phyloP scores from a whole-genome alignment of 2,329 filamentous ascomycete genomes.

The Massarina eburnea region DNA sequence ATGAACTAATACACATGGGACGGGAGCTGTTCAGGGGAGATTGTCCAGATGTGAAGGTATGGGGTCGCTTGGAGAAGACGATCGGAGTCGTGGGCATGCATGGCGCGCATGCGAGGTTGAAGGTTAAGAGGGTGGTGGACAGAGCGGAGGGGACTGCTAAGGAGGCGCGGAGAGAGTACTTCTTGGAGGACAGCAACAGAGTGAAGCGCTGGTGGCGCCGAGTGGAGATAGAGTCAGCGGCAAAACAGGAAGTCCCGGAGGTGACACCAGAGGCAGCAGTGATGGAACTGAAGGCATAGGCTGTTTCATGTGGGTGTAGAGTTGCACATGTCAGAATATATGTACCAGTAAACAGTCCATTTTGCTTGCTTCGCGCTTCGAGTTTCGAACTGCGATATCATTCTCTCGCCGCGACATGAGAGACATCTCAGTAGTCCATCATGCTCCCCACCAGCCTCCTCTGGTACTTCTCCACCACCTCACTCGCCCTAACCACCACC shows the following conservation, averaged over 20 bases:
- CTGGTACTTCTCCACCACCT: slow-evolving; percentile 82
- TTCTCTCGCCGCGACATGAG: too few species aligned
- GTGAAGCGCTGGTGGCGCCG: background rate
- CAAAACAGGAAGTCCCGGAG: too few species aligned
- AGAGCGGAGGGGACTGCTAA: background rate
- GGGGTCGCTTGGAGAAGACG: slow-evolving; percentile 29
- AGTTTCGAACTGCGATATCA: background rate
- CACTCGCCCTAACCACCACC: slow-evolving; percentile 73
- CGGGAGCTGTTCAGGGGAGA: slow-evolving; percentile 37
- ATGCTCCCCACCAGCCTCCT: slow-evolving; percentile 72
- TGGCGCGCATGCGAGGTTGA: slow-evolving; percentile 28
- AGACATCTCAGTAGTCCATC: slow-evolving; percentile 44
- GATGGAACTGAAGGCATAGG: background rate
- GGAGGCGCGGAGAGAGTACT: background rate
- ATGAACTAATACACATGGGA: slow-evolving; percentile 34
- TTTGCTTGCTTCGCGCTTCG: background rate
- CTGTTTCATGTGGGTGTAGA: background rate
- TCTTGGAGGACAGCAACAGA: background rate
- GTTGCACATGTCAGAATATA: background rate
- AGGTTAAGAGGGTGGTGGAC: slow-evolving; percentile 23
- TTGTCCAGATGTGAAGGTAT: slow-evolving; percentile 30
- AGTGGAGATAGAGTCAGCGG: too few species aligned
- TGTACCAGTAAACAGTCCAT: background rate
- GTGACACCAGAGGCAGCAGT: background rate
- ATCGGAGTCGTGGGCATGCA: slow-evolving; percentile 39